phyloP scores from a whole-genome alignment of 495 filamentous ascomycete genomes.

The Annulohypoxylon nitens region DNA sequence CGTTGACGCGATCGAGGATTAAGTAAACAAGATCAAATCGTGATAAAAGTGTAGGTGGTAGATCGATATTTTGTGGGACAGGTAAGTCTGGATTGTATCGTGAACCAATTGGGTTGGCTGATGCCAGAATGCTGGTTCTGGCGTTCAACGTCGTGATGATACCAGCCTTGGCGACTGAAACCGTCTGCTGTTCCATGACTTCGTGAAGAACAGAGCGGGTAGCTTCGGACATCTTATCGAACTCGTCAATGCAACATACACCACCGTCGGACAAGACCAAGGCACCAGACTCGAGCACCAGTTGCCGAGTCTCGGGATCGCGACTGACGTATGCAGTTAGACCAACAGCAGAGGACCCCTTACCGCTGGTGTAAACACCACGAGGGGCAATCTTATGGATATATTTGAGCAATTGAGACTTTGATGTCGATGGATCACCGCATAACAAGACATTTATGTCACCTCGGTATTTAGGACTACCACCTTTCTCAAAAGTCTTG shows the following conservation, averaged over 20 bases:
- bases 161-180: conserved; percentile 97
- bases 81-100: conserved; percentile 96
- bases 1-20: conserved; percentile 92
- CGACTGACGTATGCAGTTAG: conserved; percentile 98
- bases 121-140: conserved; percentile 92
- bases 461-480: conserved; percentile 92
- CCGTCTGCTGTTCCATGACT: conserved; percentile 99
- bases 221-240: conserved; percentile 98
- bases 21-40: conserved; percentile 98
- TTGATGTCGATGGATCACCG: conserved; percentile 95
- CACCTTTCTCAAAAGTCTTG: conserved; percentile 96
- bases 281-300: conserved; percentile 96
- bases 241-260: conserved; percentile 99
- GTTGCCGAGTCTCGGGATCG: conserved; percentile 92
- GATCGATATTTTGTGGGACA: conserved; percentile 97
- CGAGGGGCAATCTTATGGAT: conserved; percentile 97
- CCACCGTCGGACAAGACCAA: conserved; percentile 96
- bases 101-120: conserved; percentile 96
- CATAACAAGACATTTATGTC: conserved; percentile 98
- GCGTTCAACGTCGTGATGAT: conserved; percentile 99
- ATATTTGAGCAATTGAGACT: conserved; percentile 94
- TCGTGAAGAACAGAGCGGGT: conserved; percentile 97
- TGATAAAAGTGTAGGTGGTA: conserved; percentile 93
- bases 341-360: conserved; percentile 97
- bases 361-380: conserved; percentile 96